Evolutionary conservation across 2,329 filamentous ascomycete species (phyloP), one percentile per base, ranked within the genome.

Genomic region (Fusarium pseudonygamai): DNA sequence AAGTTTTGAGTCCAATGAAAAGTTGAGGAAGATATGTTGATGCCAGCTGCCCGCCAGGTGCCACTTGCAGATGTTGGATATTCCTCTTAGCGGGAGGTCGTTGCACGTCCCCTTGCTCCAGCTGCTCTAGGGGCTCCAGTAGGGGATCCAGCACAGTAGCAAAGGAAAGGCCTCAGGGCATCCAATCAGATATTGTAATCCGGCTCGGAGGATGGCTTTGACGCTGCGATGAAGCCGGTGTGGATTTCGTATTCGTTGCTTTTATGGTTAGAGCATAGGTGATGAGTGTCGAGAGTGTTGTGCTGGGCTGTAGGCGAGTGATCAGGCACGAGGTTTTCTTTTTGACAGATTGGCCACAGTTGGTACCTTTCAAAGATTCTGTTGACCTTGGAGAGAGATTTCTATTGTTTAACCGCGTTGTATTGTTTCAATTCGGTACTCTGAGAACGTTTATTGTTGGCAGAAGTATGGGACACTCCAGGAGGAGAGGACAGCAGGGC

Each of bases 41-140:
- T 46, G 59, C 36, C 65, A 64, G 59, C 47, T 69, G 40, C 58
- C 52, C 34, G n/a, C 28, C 47, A 67, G 66, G 2, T 66, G 53
- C 32, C 50, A 55, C 30, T 37, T 34, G 8, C 32, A 50, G 42
- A 32, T 50, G 9, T 30, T 47, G 45, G 45, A 34, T 37, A 11
- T 50, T 14, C 14, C 50, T n/a, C 20, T 32, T 43, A 14, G 39
- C 30, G 39, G n/a, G 24, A 50, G 16, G 32, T 18, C 3, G 56
- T 14, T 28, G 11, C 13, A 30, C n/a, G 24, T 40, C 46, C 28
- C 22, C 40, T 26, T 32, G 55, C 30, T 22, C 14, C 30, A 39
- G 37, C 30, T 34, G 20, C 47, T 22, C 11, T 20, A 39, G 37
- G 40, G 32, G n/a, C 40, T 30, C 18, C 13, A 7, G 34, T 13